Evolutionary conservation across 1,284 basidiomycete species (phyloP), one percentile per base, ranked within the genome.

Genomic region (Moniliophthora roreri): DNA sequence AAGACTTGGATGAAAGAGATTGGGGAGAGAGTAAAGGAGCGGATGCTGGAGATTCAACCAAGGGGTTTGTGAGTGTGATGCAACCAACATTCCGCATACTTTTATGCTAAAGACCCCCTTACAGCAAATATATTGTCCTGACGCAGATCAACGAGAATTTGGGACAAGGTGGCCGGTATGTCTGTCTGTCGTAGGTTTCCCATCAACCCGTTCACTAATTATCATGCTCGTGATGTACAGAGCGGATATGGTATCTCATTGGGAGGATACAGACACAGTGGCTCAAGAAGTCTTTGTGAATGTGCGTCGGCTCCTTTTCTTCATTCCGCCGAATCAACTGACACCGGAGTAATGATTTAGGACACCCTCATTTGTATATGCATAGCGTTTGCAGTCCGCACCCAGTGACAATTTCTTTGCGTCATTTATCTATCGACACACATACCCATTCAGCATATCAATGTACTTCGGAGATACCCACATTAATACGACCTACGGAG

Each of bases 101-200:
- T 11, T 47, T 24, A 21, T 36, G 20, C 50, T 41, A 24, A 23
- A 15, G 7, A 28, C 37, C 15, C n/a, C 18, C 20, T 11, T 46
- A 48, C 60, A 91, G 89, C 65, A 92, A 92, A 75, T 92, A 89
- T 65, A 82, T 91, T 54, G 89, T 92, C 40, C 73, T 90, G 50
- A 89, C 89, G 38, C 89, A 91, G 64, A 85, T 90, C 58, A 88
- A 83, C 66, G 87, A 91, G 74, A 91, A 91, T 63, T 71, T 81
- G 53, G 87, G 87, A 4, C 89, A 92, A 67, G 89, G 88, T 52
- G 87, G 87, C 62, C 80, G 89, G 89, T 90, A 62, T 66, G 80
- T 62, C 13, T 13, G 48, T 39, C 54, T 21, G 6, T 24, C 34
- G 28, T 4, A 18, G 11, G 21, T 45, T 51, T 20, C 21, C 28